Conservation (phyloP, 176 grass and related monocot species). For the Eleusine indica region DNA sequence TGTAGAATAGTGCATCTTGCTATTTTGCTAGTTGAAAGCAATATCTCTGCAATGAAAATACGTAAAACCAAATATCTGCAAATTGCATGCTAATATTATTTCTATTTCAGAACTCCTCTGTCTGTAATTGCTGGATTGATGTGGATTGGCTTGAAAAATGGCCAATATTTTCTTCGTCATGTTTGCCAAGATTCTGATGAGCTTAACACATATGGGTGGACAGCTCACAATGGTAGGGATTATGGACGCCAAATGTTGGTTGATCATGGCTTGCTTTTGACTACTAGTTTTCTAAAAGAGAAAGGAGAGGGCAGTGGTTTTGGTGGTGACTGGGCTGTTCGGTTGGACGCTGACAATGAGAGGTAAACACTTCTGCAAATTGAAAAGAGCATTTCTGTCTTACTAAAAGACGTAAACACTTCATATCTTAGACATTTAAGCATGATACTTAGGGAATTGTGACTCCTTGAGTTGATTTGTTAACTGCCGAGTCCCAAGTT, state of each 20-base stretch:
- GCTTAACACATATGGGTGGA: conserved; percentile 86
- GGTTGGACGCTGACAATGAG: conserved; percentile 56
- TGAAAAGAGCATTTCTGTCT: not conserved
- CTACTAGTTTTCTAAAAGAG: conserved; percentile 91
- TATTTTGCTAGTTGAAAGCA: conserved; percentile 32
- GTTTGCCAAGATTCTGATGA: conserved; percentile 97
- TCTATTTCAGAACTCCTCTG: conserved; percentile 65
- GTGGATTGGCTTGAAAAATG: conserved; percentile 92
- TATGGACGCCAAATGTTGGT: conserved; percentile 79
- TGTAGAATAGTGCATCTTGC: not conserved
- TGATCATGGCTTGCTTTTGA: conserved; percentile 73
- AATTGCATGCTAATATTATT: conserved; percentile 38
- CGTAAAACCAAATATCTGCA: conserved; percentile 16
- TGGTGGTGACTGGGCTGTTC: conserved; percentile 92
- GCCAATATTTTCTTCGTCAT: conserved; percentile 83
- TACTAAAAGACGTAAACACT: not conserved
- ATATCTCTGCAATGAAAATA: not conserved
- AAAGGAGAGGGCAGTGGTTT: conserved; percentile 79
- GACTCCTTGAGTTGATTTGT: conserved; percentile 23
- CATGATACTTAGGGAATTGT: not conserved
- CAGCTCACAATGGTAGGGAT: conserved; percentile 84
- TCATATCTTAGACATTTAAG: conserved; percentile 7
- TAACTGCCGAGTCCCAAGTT: conserved; percentile 3
- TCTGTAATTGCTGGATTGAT: conserved; percentile 93
- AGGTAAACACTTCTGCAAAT: conserved; percentile 48